These are phyloP conservation scores for Trichosporon sp. DNA, from an alignment of 1,284 basidiomycete genomes.

Conservation along the genomic window DNA sequence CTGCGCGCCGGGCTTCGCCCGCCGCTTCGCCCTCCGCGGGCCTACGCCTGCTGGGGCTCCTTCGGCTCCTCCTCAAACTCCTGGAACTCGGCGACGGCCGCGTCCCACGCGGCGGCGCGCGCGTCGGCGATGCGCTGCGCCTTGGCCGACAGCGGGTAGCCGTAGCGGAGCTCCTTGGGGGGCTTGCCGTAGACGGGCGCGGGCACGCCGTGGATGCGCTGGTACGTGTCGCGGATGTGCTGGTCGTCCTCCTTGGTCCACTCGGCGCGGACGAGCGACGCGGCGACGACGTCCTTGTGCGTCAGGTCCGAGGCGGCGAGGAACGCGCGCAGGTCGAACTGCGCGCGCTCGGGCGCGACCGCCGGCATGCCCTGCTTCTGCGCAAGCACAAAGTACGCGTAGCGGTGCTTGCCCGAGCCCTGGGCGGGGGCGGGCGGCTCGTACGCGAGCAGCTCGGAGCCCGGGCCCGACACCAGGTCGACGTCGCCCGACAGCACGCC, in stretches of 20 bases:
- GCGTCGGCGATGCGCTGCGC: conserved; percentile 23
- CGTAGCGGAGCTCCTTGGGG: conserved; percentile 52
- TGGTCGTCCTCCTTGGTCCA: conserved; percentile 32
- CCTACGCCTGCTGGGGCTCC: not conserved
- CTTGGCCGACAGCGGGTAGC: conserved; percentile 37
- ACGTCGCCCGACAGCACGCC: conserved; percentile 57
- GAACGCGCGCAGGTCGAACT: conserved; percentile 32
- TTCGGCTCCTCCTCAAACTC: conserved; percentile 8
- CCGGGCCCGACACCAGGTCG: conserved; percentile 41
- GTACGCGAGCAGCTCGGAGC: conserved; percentile 35
- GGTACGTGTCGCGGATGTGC: conserved; percentile 32
- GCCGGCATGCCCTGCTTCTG: conserved; percentile 21
- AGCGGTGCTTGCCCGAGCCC: conserved; percentile 38
- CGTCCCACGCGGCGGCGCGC: conserved; percentile 31
- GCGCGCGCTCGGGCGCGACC: conserved; percentile 21
- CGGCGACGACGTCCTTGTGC: conserved; percentile 25
- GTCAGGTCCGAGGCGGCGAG: conserved; percentile 19
- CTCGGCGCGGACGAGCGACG: conserved; percentile 36
- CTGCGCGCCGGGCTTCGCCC: not conserved
- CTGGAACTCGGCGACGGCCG: conserved; percentile 27
- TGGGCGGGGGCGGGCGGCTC: conserved; percentile 40
- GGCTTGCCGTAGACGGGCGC: conserved; percentile 65
- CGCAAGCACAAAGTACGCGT: conserved; percentile 34
- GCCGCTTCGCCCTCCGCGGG: not conserved
- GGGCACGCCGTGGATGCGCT: conserved; percentile 21